Evolutionary conservation across 257 asterid genomes (phyloP).

Genomic region (Solanum neorickii): DNA sequence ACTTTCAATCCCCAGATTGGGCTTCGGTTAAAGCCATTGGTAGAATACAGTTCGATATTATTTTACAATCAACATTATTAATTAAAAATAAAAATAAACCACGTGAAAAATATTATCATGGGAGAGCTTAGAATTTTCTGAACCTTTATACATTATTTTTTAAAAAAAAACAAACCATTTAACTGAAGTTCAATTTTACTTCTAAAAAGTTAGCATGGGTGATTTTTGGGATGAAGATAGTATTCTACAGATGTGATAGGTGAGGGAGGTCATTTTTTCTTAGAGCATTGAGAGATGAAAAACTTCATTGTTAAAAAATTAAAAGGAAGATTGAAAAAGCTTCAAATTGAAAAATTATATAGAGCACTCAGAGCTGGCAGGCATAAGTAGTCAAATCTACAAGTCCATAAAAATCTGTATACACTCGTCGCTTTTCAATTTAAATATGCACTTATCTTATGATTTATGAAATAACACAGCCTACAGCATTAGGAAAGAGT

Average conservation of each 20-base stretch:
- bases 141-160: not conserved
- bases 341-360: not conserved
- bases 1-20: not conserved
- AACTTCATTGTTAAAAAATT: not conserved
- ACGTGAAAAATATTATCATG: not conserved
- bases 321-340: not conserved
- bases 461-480: not conserved
- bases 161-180: not conserved
- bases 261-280: not conserved
- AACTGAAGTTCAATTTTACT: not conserved
- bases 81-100: not conserved
- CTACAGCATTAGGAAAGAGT: not conserved
- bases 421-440: not conserved
- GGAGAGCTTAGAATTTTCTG: not conserved
- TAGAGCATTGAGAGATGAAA: not conserved
- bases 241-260: not conserved
- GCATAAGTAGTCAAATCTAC: not conserved
- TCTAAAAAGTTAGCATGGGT: not conserved
- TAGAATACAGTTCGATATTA: not conserved
- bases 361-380: not conserved
- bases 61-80: not conserved
- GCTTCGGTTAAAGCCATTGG: not conserved
- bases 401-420: not conserved
- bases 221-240: not conserved
- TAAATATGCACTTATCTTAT: not conserved